phyloP scores from a whole-genome alignment of 2,329 filamentous ascomycete genomes.

The Pseudonectria foliicola region DNA sequence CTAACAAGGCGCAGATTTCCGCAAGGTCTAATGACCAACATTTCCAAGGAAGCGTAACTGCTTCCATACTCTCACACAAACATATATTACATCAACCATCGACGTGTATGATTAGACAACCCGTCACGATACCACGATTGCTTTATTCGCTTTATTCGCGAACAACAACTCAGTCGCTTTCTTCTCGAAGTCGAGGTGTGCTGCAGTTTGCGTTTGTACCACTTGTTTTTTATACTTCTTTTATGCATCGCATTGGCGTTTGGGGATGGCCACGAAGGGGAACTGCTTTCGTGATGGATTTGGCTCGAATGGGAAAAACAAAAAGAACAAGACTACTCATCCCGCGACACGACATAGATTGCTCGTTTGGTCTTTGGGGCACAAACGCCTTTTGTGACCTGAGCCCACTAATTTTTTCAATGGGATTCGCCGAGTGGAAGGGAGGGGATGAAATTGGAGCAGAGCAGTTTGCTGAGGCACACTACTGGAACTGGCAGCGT shows the following conservation, averaged over 20 bases:
- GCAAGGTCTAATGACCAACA: slow-evolving; percentile 44
- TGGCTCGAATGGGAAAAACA: slow-evolving; percentile 21
- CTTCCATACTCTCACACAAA: slow-evolving; percentile 11
- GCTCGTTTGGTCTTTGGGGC: slow-evolving; percentile 22
- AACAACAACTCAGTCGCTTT: slow-evolving; percentile 7
- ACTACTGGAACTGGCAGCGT: slow-evolving; percentile 5
- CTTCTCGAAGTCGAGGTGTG: slow-evolving; percentile 14
- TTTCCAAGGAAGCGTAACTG: slow-evolving; percentile 4
- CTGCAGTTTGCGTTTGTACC: slow-evolving; percentile 28
- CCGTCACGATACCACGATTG: slow-evolving; percentile 43
- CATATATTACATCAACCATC: slow-evolving; percentile 6
- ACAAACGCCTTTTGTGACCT: slow-evolving; percentile 17
- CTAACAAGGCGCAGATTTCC: slow-evolving; percentile 39
- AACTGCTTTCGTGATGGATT: slow-evolving; percentile 23
- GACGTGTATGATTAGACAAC: slow-evolving; percentile 36
- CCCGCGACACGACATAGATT: slow-evolving; percentile 35
- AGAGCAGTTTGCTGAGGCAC: slow-evolving; percentile 7
- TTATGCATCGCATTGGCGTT: slow-evolving; percentile 56
- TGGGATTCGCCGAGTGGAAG: slow-evolving; percentile 17
- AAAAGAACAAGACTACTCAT: slow-evolving; percentile 32
- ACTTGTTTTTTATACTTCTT: slow-evolving; percentile 27
- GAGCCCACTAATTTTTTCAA: slow-evolving; percentile 25
- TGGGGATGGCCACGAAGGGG: slow-evolving; percentile 27
- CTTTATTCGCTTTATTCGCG: slow-evolving; percentile 21
- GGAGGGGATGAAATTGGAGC: slow-evolving; percentile 8